A percentile compares a stretch with the other conserved stretches of the same genome.
Conservation (phyloP, 129 eudicot genomes). For the Centella asiatica region DNA sequence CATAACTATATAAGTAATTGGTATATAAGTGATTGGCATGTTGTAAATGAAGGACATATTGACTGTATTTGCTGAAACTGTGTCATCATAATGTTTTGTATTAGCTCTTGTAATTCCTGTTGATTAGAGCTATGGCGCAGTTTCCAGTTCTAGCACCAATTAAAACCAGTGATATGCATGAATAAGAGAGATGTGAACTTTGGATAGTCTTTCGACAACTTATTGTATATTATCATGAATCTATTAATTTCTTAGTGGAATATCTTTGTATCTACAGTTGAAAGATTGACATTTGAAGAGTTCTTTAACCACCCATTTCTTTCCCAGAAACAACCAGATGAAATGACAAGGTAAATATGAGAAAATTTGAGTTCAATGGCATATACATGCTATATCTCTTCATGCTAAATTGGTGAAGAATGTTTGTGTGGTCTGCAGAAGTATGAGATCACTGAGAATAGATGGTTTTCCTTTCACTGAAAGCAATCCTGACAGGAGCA, state of each 20-base stretch:
- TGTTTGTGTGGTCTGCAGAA: constrained; percentile 29
- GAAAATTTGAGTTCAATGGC: neutral
- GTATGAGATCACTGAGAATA: constrained; percentile 32
- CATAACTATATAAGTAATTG: too few species aligned
- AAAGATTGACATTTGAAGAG: constrained; percentile 82
- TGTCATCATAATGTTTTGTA: too few species aligned
- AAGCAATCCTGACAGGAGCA: constrained; percentile 30
- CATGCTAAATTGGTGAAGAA: constrained; percentile 3
- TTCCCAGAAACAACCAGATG: constrained; percentile 41
- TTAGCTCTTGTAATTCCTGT: too few species aligned
- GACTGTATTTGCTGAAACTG: too few species aligned
- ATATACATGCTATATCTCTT: neutral
- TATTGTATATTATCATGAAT: neutral
- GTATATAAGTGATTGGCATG: too few species aligned
- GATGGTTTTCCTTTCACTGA: constrained; percentile 39
- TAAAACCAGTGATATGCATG: neutral
- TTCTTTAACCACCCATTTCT: constrained; percentile 75
- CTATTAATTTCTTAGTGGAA: too few species aligned
- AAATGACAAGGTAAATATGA: constrained; percentile 35
- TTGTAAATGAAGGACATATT: too few species aligned
- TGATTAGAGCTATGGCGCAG: neutral
- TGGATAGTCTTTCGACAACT: neutral
- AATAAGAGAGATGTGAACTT: neutral
- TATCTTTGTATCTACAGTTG: constrained; percentile 44
- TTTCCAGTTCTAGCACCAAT: too few species aligned